Evolutionary conservation across 2,329 filamentous ascomycete genomes (phyloP), one percentile per base, ranked within the genome.

Genomic region (Trichoderma koningiopsis): DNA sequence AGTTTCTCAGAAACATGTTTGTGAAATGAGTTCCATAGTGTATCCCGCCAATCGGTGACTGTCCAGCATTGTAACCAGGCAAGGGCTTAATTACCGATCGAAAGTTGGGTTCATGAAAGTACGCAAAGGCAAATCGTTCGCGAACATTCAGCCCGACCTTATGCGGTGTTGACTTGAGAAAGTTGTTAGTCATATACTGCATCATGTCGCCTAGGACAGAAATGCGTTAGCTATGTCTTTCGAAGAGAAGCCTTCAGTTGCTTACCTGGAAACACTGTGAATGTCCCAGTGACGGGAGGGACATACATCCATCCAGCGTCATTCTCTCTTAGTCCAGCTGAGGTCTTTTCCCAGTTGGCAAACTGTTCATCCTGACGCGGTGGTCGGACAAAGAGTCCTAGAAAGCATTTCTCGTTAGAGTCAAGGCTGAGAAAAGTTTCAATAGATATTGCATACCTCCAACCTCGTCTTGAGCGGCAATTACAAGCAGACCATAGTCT

Each of bases 21-120:
- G 83, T 86, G 70, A 85, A 85, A 72, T 85, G 83, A 0, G 80
- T 84, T n/a, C 83, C 83, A 71, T 85, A 85, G 72, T 85, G 82
- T 7, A 85, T 81, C 4, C 82, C 80, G n/a, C 81, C 78, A 5
- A 70, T 59, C 2, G 75, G 75, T 27, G 73, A 71, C 62, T 77
- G 75, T 3, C 77, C 75, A 7, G 62, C 76, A 8, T 80, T 74
- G 68, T 80, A 82, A 3, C 79, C 80, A 0, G 77, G 76, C 8
- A 85, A 75, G 0, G 83, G 83, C 72, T 79, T 80, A 16, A 83
- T 69, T 11, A 84, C 79, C 0, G 82, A 77, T 24, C 81, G 78
- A 72, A 86, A 85, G 74, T 80, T 84, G 27, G 83, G 83, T 75
- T 85, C 83, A 70, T 85, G 83, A 73, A 85, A 85, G 72, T 85